Evolutionary conservation across 352 stramenopile species (phyloP), one percentile per base, ranked within the genome.

Genomic region (Globisporangium carolinianum): DNA sequence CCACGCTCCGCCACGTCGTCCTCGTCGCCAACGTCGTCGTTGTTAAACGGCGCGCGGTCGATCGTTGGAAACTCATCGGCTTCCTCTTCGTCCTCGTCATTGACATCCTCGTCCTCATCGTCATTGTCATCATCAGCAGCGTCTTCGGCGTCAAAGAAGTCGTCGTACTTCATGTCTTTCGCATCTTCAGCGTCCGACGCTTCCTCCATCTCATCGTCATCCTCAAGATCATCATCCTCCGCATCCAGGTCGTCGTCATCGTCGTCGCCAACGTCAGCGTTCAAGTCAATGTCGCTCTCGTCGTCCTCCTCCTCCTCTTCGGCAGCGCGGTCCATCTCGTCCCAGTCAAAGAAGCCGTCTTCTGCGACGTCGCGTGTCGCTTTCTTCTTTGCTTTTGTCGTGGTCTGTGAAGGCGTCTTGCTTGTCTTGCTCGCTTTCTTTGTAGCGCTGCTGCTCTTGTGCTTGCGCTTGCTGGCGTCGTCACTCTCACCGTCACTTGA

Each of bases 321-420:
- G 1, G 81, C 83, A 0, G 84, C 80, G 52, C 83, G 86, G 60
- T 94, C 81, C 83, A 94, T 94, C 63, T 94, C 83, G 36, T 91
- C 83, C 83, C 83, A 94, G 55, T 94, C 78, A 45, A 94, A 94
- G 63, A 94, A 94, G 0, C 80, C 80, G 43, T 91, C 83, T 61
- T 91, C 80, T 2, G 74, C 73, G 14, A 88, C 76, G 65, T 93
- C 83, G 37, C 76, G 73, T 51, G 63, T 51, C 60, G 79, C 86
- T 68, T 86, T 89, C 18, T 47, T 47, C 61, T 79, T 86, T 48
- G 75, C 76, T 9, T 68, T 67, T 12, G 47, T 51, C 24, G 47
- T 43, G 7, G 46, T 55, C 4, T 62, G 55, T 32, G 36, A 6
- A 32, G 42, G 37, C 14, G 24, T 15, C 42, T 42, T 52, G 15